These are phyloP conservation scores for Fusarium sp. DNA, from an alignment of 2,329 filamentous ascomycete genomes.

Conservation along the genomic window DNA sequence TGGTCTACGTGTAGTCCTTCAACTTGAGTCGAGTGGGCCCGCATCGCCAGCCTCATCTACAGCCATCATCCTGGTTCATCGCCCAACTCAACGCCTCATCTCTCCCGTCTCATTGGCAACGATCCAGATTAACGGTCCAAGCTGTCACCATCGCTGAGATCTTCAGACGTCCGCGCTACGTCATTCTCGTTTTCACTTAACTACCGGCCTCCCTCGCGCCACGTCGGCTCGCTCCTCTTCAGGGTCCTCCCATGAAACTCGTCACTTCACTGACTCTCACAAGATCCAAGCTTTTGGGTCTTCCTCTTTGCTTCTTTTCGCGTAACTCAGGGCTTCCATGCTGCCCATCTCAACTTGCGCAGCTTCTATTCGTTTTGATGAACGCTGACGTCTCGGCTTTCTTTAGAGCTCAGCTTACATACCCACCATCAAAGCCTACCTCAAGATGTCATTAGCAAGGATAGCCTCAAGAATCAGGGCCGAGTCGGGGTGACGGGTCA, in stretches of 20 bases:
- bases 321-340: slow-evolving; percentile 13
- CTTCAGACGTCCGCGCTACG: slow-evolving; percentile 21
- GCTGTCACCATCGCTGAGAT: slow-evolving; percentile 35
- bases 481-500: slow-evolving; percentile 17
- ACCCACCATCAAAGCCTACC: slow-evolving; percentile 23
- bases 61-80: slow-evolving; percentile 39
- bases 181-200: slow-evolving; percentile 30
- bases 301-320: slow-evolving; percentile 17
- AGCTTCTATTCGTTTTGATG: slow-evolving; percentile 5
- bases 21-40: slow-evolving; percentile 27
- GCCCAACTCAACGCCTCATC: slow-evolving; percentile 13
- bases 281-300: slow-evolving; percentile 31
- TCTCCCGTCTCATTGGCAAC: slow-evolving; percentile 31
- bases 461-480: slow-evolving; percentile 31
- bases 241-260: slow-evolving; percentile 38
- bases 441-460: slow-evolving; percentile 39
- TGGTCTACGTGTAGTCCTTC: slow-evolving; percentile 21
- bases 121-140: slow-evolving; percentile 20
- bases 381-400: slow-evolving; percentile 13
- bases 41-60: slow-evolving; percentile 36
- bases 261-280: slow-evolving; percentile 21
- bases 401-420: slow-evolving; percentile 23
- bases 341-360: slow-evolving; percentile 4
- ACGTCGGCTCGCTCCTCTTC: slow-evolving; percentile 32
- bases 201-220: slow-evolving; percentile 27